Conservation (phyloP, 2,329 filamentous ascomycete species). For the Arthroderma sp. region DNA sequence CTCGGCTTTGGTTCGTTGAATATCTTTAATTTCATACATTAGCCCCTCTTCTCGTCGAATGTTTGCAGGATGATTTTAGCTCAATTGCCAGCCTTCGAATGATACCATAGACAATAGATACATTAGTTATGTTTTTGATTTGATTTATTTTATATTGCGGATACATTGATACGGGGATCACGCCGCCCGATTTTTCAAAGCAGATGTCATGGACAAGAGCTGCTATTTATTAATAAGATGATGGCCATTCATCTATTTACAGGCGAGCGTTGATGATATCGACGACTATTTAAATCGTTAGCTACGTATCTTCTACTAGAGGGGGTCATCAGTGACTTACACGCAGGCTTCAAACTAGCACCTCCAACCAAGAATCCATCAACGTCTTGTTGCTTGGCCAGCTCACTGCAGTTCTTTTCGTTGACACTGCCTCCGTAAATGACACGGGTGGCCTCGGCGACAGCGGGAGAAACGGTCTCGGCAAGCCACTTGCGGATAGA, state of each 20-base stretch:
- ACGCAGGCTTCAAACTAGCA: slow-evolving; percentile 92
- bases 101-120: neutral
- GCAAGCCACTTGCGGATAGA: slow-evolving; percentile 80
- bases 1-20: neutral
- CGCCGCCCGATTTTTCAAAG: neutral
- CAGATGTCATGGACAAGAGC: neutral
- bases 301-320: neutral
- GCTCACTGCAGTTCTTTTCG: slow-evolving; percentile 95
- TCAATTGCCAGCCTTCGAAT: neutral
- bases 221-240: neutral
- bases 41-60: neutral
- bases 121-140: neutral
- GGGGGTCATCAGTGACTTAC: slow-evolving; percentile 40
- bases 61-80: neutral
- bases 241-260: slow-evolving; percentile 20
- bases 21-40: neutral
- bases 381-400: slow-evolving; percentile 86
- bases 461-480: slow-evolving; percentile 61
- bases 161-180: neutral
- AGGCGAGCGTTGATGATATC: slow-evolving; percentile 57
- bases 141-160: neutral
- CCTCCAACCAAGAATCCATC: slow-evolving; percentile 96
- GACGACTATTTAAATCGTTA: slow-evolving; percentile 37
- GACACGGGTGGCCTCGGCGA: slow-evolving; percentile 77
- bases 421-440: slow-evolving; percentile 94